Base-by-base conservation (phyloP, 2,329 filamentous ascomycete species). In the Colletotrichum sojae region DNA sequence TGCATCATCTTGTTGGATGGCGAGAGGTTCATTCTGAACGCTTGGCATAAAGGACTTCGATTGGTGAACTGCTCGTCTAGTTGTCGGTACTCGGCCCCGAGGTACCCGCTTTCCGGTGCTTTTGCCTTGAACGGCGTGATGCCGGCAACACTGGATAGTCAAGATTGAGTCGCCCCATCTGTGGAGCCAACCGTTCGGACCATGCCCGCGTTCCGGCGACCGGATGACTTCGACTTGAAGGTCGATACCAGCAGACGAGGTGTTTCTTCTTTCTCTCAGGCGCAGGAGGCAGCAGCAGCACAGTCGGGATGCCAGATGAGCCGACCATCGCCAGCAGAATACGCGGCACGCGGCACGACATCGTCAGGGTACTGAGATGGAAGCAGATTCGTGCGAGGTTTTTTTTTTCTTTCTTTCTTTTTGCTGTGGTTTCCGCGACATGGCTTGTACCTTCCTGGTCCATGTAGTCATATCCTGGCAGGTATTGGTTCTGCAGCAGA, bases 401-500 rank as follows among this genome's bases (percentile, higher is more conserved):
- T 68, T 68, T 64, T 10, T 54, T 54, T 48, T n/a, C n/a, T n/a
- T n/a, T n/a, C n/a, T 69, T 62, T 68, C 64, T 64, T 10, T 54
- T 54, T 48, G 46, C n/a, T 20, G 46, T 22, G 10, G 46, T 36
- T 36, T 36, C 31, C 31, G 31, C 31, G 31, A 8, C 10, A 36
- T 36, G 31, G 31, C 31, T 36, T 36, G 20, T 49, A 49, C 46
- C 40, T 15, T 43, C 49, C 36, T 43, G 49, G 31, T 25, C 18
- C 13, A 66, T 60, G 62, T 49, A 69, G 55, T 49, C 48, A 56
- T 15, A 56, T 66, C 66, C 62, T 60, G 51, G 22, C 54, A n/a
- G 31, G 20, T 51, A 48, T 59, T 65, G 56, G 55, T 69, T 69
- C 66, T 69, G 62, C 62, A 69, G 66, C 66, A 69, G 66, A 59